Base-by-base conservation (phyloP, 2,329 filamentous ascomycete genomes). In the Cladosporium austrohemisphaericum region DNA sequence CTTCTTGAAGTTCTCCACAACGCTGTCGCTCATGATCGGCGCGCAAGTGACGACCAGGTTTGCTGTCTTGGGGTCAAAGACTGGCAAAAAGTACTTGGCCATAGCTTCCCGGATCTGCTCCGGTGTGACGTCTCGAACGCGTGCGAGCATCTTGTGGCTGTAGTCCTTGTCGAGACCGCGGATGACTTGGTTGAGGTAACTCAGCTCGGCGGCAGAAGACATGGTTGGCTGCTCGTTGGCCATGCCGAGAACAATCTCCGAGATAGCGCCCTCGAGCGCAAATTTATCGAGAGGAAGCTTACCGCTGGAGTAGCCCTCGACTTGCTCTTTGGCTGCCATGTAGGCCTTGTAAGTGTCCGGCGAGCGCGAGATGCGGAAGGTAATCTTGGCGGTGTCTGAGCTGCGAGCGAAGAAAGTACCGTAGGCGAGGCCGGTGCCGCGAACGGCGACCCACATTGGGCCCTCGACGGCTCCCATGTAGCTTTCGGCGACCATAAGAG, bases 401-500 rank as follows among this genome's bases (percentile, higher is more conserved):
- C 88, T 86, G 37, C 86, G 84, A 36, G 78, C 78, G 63, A 97
- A 95, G 60, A 79, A 82, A 1, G 86, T 85, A 46, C 91, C 91
- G 64, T 98, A 98, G 0, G 93, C 93, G 45, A 97, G 83, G 36
- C 93, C 93, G 35, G 88, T 93, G 49, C 93, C 93, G 38, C 93
- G 88, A 41, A 97, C 87, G 0, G 89, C 88, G 55, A 86, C 86
- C 92, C 93, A 97, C 25, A 98, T 80, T 1, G 93, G 93, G 0
- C 93, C 93, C 68, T 98, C 93, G 14, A 94, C 86, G 1, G 90
- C 84, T 64, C 96, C 91, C 53, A 98, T 84, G 65, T 96, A 97
- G 16, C 90, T 84, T 41, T 90, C 81, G 1, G 92, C 90, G 6
- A 98, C 91, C 66, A 95, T 81, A 44, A 95, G 77, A 2, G 91